Evolutionary conservation across 768 basidiomycete species (phyloP), one percentile per base, ranked within the genome.

Genomic region (Pleurotus djamor): DNA sequence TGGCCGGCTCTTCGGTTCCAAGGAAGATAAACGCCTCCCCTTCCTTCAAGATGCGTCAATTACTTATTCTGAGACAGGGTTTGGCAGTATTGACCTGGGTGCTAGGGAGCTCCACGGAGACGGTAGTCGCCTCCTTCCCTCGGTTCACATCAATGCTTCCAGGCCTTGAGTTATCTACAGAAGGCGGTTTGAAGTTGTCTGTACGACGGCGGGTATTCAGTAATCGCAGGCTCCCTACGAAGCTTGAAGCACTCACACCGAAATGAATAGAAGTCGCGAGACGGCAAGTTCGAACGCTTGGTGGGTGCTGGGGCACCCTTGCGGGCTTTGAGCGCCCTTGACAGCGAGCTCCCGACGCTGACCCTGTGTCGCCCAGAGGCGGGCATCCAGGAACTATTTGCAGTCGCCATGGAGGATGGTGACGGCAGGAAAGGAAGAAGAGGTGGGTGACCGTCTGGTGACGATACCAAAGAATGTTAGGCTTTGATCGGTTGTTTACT

Each of bases 151-250:
- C 83, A 36, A 92, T 80, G 33, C 79, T 79, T 14, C 90, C 91
- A 37, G 87, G 80, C 63, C 82, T 87, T 2, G 81, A 76, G 21
- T 78, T 63, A 66, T 93, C 89, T 47, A 92, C 79, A 4, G 88
- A 85, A 55, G 82, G 79, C 2, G 92, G 89, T 68, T 84, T 89
- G 73, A 91, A 91, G 64, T 87, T 86, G 65, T 91, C 92, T 94
- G 65, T 12, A 35, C 35, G 33, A 41, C 6, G 21, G 21, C 16
- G 48, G 36, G 36, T 44, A 51, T 54, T 12, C 33, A 41, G 36
- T 28, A n/a, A 4, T 50, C 21, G 21, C 14, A 59, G 9, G 12
- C 32, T 16, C 36, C 36, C 3, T 13, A 14, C 36, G 33, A 7
- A 49, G 37, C 51, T 21, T 16, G 38, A 38, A 54, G 16, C 43